A percentile compares a stretch with the other conserved stretches of the same genome.
These are phyloP conservation scores for Pezicula rhizophila DNA, from an alignment of 2,329 filamentous ascomycete genomes.

Conservation along the genomic window DNA sequence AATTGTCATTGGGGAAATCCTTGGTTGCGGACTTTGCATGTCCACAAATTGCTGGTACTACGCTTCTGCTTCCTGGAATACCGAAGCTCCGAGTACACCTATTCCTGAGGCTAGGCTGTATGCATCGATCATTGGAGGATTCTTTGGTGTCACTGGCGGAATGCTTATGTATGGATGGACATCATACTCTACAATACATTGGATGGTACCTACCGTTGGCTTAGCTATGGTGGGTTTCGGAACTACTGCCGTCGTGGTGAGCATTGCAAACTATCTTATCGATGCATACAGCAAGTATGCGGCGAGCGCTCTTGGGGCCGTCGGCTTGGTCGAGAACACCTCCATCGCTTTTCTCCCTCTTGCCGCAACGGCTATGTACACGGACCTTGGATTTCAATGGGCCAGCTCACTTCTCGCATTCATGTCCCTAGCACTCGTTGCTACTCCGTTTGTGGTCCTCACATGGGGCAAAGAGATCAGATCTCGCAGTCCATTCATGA, in stretches of 20 bases:
- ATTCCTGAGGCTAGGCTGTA: slow-evolving; percentile 41
- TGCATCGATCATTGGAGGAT: slow-evolving; percentile 34
- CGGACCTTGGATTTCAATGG: slow-evolving; percentile 40
- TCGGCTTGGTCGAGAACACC: slow-evolving; percentile 42
- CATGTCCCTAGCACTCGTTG: slow-evolving; percentile 35
- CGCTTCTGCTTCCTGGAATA: slow-evolving; percentile 31
- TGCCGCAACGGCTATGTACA: slow-evolving; percentile 40
- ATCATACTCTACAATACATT: slow-evolving; percentile 66
- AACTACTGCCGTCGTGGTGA: slow-evolving; percentile 39
- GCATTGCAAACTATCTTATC: slow-evolving; percentile 41
- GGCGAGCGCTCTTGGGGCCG: slow-evolving; percentile 41
- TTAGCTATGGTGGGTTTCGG: slow-evolving; percentile 51
- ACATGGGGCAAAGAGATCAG: slow-evolving; percentile 22
- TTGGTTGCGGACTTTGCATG: slow-evolving; percentile 12
- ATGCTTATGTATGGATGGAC: slow-evolving; percentile 87
- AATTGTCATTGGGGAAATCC: slow-evolving; percentile 4
- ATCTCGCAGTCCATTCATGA: slow-evolving; percentile 8
- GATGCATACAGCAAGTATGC: slow-evolving; percentile 45
- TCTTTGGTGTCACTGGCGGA: slow-evolving; percentile 60
- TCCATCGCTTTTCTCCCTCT: slow-evolving; percentile 42
- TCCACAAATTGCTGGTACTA: slow-evolving; percentile 32
- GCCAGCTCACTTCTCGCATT: slow-evolving; percentile 41
- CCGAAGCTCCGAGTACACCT: slow-evolving; percentile 27
- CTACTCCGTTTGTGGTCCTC: slow-evolving; percentile 37
- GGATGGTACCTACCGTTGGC: slow-evolving; percentile 66